Conservation (phyloP, 805 yeast genomes). For the Barnettozyma pratensis region DNA sequence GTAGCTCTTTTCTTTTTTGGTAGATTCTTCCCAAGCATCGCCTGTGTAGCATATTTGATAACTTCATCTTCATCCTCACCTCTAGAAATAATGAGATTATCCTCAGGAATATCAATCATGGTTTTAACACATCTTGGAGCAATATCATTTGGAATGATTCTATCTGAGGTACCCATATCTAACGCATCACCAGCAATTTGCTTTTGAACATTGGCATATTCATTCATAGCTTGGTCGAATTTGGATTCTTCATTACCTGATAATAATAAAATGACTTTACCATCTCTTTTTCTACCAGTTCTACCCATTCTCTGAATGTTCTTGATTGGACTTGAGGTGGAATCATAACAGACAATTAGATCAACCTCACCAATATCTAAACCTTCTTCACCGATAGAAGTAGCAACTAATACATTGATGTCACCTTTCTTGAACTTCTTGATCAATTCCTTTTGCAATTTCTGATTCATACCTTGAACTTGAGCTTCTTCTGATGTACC, state of each 20-base stretch:
- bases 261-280: conserved; percentile 69
- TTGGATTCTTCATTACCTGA: conserved; percentile 74
- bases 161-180: conserved; percentile 43
- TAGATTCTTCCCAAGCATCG: conserved; percentile 41
- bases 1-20: conserved; percentile 14
- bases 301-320: conserved; percentile 96
- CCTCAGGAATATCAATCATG: conserved; percentile 64
- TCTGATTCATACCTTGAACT: conserved; percentile 83
- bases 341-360: conserved; percentile 85
- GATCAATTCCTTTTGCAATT: conserved; percentile 75
- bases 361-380: conserved; percentile 98
- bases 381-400: conserved; percentile 98
- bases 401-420: conserved; percentile 82
- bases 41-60: conserved; percentile 59
- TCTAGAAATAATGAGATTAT: conserved; percentile 49
- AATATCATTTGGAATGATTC: conserved; percentile 60
- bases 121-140: conserved; percentile 54
- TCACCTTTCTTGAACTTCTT: conserved; percentile 66
- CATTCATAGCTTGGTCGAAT: conserved; percentile 79
- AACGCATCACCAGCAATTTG: conserved; percentile 49
- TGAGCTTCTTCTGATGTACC: conserved; percentile 75
- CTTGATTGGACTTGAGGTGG: conserved; percentile 89
- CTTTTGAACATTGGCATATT: conserved; percentile 72
- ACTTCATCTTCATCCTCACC: conserved; percentile 65
- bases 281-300: conserved; percentile 93